phyloP scores from a whole-genome alignment of 768 basidiomycete species.

The Mycena indigotica region DNA sequence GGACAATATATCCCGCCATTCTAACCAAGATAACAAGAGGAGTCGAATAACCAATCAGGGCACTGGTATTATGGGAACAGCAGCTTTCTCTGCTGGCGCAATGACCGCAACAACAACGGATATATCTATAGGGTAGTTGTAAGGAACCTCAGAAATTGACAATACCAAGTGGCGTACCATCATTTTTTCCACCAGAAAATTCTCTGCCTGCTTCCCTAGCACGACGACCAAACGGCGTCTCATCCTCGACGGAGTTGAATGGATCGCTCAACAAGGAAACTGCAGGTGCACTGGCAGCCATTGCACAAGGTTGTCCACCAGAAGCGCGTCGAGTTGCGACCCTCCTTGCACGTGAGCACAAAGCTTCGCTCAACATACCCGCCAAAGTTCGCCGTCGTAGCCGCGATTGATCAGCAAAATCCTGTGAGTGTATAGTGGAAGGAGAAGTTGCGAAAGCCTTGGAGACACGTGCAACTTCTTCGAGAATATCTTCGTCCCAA shows the following conservation, averaged over 20 bases:
- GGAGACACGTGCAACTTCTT: conserved; percentile 71
- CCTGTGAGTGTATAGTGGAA: background rate
- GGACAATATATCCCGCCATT: too few species aligned
- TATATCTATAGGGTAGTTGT: conserved; percentile 32
- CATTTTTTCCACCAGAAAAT: conserved; percentile 82
- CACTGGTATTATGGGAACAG: too few species aligned
- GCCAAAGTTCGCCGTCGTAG: conserved; percentile 60
- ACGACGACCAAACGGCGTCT: conserved; percentile 83
- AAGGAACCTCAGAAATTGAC: background rate
- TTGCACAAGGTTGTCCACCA: background rate
- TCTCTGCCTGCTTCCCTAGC: conserved; percentile 72
- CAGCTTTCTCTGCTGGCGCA: conserved; percentile 25
- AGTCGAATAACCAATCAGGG: background rate
- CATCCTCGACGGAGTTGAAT: conserved; percentile 34
- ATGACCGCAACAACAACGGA: conserved; percentile 44
- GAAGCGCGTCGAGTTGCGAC: conserved; percentile 56
- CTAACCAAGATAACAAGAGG: background rate
- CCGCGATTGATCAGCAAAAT: conserved; percentile 2
- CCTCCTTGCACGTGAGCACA: conserved; percentile 75
- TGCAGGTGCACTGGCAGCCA: background rate
- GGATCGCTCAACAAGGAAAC: background rate
- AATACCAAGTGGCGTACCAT: conserved; percentile 51
- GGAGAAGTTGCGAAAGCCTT: conserved; percentile 11
- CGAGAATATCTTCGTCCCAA: conserved; percentile 86
- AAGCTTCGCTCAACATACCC: conserved; percentile 73